These are phyloP conservation scores for Boechera retrofracta DNA, from an alignment of 345 rosid genomes.

Conservation along the genomic window DNA sequence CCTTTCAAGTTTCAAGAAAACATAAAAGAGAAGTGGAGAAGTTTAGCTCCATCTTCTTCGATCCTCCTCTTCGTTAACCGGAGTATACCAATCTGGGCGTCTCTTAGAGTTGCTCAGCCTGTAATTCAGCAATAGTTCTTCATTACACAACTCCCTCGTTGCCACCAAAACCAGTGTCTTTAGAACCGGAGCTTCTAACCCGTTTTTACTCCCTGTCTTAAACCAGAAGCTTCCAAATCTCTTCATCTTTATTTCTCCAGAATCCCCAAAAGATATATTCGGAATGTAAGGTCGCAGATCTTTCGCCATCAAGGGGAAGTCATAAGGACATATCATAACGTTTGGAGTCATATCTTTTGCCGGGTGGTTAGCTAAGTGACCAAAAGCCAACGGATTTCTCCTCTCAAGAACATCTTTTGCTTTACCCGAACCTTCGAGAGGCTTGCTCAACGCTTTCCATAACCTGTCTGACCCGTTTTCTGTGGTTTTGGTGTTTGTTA, in stretches of 20 bases:
- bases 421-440: slow-evolving; percentile 56
- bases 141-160: slow-evolving; percentile 66
- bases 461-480: slow-evolving; percentile 68
- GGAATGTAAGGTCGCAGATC: slow-evolving; percentile 78
- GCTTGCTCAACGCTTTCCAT: slow-evolving; percentile 82
- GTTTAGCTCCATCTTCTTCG: slow-evolving; percentile 85
- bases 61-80: slow-evolving; percentile 94
- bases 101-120: slow-evolving; percentile 81
- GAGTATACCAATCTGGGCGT: slow-evolving; percentile 88
- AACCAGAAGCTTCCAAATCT: slow-evolving; percentile 95
- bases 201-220: slow-evolving; percentile 52
- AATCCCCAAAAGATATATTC: slow-evolving; percentile 65
- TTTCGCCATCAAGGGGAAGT: slow-evolving; percentile 72
- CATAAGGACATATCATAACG: slow-evolving; percentile 87
- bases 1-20: background rate
- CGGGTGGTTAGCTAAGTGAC: slow-evolving; percentile 94
- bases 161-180: slow-evolving; percentile 83
- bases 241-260: slow-evolving; percentile 76
- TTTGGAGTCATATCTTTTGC: slow-evolving; percentile 74
- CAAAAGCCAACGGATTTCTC: slow-evolving; percentile 88
- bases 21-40: background rate
- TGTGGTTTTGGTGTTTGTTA: slow-evolving; percentile 30
- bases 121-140: slow-evolving; percentile 84
- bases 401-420: slow-evolving; percentile 64
- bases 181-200: slow-evolving; percentile 52